Conservation (phyloP, 2,329 filamentous ascomycete species). For the Cladorrhinum sp. region DNA sequence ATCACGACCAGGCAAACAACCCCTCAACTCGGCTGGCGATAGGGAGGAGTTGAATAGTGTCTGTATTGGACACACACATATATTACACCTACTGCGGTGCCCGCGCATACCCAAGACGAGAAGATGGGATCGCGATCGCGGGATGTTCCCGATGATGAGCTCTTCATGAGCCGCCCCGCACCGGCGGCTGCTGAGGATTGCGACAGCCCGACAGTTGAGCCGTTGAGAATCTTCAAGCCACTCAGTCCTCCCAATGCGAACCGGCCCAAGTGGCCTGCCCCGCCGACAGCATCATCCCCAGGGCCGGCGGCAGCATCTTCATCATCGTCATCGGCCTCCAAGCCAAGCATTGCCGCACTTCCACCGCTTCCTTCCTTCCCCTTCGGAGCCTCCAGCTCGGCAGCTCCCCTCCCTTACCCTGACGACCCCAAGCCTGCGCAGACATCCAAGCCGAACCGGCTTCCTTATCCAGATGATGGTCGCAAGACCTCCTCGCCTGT, state of each 20-base stretch:
- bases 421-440: slow-evolving; percentile 33
- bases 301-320: slow-evolving; percentile 37
- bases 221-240: slow-evolving; percentile 80
- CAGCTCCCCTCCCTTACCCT: slow-evolving; percentile 44
- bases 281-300: slow-evolving; percentile 37
- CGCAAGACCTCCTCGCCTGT: slow-evolving; percentile 32
- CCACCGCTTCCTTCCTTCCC: slow-evolving; percentile 47
- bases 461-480: slow-evolving; percentile 45
- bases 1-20: not conserved
- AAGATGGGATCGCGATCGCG: slow-evolving; percentile 52
- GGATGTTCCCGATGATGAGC: slow-evolving; percentile 73
- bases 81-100: slow-evolving; percentile 8
- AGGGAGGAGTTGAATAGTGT: not conserved
- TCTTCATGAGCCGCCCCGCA: slow-evolving; percentile 67
- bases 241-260: slow-evolving; percentile 57
- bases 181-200: slow-evolving; percentile 44
- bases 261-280: slow-evolving; percentile 51
- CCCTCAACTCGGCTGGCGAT: not conserved
- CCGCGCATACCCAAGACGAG: slow-evolving; percentile 1
- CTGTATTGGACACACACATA: not conserved
- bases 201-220: slow-evolving; percentile 77
- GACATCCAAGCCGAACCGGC: slow-evolving; percentile 38
- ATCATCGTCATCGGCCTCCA: slow-evolving; percentile 39
- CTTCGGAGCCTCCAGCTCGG: slow-evolving; percentile 68
- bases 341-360: slow-evolving; percentile 40